These are phyloP conservation scores for Trichodelitschia bisporula DNA, from an alignment of 495 filamentous ascomycete genomes.

Conservation along the genomic window DNA sequence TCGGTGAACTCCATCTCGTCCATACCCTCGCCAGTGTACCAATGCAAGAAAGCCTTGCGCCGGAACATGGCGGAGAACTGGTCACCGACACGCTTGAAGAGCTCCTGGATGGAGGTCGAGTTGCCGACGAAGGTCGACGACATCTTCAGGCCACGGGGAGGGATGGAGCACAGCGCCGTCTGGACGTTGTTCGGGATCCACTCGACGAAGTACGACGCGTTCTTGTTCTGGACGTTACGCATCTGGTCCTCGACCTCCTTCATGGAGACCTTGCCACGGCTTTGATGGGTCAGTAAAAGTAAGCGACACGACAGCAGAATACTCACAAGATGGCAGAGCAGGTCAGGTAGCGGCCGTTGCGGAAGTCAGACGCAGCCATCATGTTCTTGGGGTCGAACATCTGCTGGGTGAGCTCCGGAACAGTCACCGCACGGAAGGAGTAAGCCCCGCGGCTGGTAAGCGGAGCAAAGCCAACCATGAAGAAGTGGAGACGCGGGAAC, in stretches of 20 bases:
- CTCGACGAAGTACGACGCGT: conserved; percentile 98
- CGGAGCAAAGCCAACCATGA: conserved; percentile 99
- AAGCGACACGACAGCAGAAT: neutral
- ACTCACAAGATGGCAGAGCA: conserved; percentile 89
- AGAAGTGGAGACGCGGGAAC: conserved; percentile 99
- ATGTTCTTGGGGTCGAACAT: conserved; percentile 99
- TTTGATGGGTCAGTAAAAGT: conserved; percentile 17
- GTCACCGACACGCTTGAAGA: conserved; percentile 99
- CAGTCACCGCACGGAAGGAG: conserved; percentile 91
- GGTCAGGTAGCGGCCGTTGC: conserved; percentile 96
- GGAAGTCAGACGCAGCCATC: conserved; percentile 99
- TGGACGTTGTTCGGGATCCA: conserved; percentile 99
- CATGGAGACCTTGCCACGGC: conserved; percentile 98
- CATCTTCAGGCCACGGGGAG: conserved; percentile 96
- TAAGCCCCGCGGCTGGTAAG: conserved; percentile 86
- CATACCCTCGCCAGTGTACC: conserved; percentile 99
- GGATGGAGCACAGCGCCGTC: conserved; percentile 98
- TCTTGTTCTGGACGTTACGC: conserved; percentile 99
- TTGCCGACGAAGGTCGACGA: conserved; percentile 98
- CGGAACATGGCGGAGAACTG: conserved; percentile 99
- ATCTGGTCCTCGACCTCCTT: conserved; percentile 99
- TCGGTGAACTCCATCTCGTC: conserved; percentile 99
- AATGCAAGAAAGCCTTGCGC: conserved; percentile 99
- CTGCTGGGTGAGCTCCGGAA: conserved; percentile 98
- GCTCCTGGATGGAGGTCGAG: conserved; percentile 98